Base-by-base conservation (phyloP, 768 basidiomycete species). In the Scleroderma bovista region DNA sequence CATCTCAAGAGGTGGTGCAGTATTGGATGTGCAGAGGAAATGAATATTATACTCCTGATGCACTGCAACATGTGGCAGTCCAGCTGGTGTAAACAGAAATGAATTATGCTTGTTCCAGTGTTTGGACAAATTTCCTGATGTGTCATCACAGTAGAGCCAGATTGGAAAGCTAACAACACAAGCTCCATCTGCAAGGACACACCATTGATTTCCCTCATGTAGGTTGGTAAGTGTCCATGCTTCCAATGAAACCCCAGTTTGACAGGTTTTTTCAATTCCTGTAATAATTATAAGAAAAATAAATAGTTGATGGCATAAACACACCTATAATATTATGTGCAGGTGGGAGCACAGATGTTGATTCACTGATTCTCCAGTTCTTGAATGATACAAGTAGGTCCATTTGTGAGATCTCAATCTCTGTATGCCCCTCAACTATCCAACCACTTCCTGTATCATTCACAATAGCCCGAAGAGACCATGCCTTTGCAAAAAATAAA, bases 51-150 rank as follows among this genome's bases (percentile, higher is more conserved):
- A 52, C 13, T 51, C 47, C 9, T 34, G 6, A 12, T 57, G 51
- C 3, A 45, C 45, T 12, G 38, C 13, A 8, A 16, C 15, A 6
- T 46, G 48, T 1, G 55, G 56, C 1, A 64, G 50, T 10, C 64
- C 62, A 7, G 62, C 62, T 5, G 53, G 17, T 3, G 62, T 61
- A 42, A 65, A 60, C 2, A 62, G 56, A 26, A 65, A 53, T 3
- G 57, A 58, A 46, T 62, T 58, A 43, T 62, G 62, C 31, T 64
- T 59, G 37, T 64, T 65, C 64, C 64, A 67, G n/a, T 60, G 55
- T 39, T 65, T 64, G 0, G 57, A 64, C 0, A 57, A 33, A 33
- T 67, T 65, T 0, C 62, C 65, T 1, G 61, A 67, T 5, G 61
- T 64, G 34, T 67, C 62, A 33, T 65, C 59, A 19, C 57, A 57